Conservation (phyloP, 148 eudicot species). For the Diospyros kaki region DNA sequence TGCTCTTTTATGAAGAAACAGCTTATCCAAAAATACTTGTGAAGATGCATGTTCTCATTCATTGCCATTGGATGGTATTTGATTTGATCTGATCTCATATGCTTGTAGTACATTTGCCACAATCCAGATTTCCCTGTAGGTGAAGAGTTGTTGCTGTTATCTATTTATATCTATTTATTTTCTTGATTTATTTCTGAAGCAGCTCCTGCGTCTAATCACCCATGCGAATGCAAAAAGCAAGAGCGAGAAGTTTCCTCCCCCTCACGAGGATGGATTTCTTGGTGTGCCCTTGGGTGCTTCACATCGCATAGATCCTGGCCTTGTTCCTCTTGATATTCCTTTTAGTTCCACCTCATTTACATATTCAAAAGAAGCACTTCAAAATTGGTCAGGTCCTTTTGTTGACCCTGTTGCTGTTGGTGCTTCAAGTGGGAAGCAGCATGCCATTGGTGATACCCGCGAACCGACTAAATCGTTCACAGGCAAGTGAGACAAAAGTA, state of each 20-base stretch:
- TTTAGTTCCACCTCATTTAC: slow-evolving; percentile 68
- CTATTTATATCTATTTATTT: too few relatives aligned
- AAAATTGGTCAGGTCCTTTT: slow-evolving; percentile 78
- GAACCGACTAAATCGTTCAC: too few relatives aligned
- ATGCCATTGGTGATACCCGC: background rate
- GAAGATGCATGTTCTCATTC: too few relatives aligned
- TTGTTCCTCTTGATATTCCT: slow-evolving; percentile 32
- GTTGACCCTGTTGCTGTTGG: slow-evolving; percentile 39
- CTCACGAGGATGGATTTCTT: slow-evolving; percentile 73
- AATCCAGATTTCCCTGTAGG: too few relatives aligned
- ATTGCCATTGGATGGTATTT: too few relatives aligned
- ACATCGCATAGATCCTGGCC: slow-evolving; percentile 39
- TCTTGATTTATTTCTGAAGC: slow-evolving; percentile 10
- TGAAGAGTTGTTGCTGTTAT: too few relatives aligned
- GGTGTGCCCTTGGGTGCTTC: slow-evolving; percentile 57
- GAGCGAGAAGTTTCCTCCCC: slow-evolving; percentile 88
- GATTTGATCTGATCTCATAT: too few relatives aligned
- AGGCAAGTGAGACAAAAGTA: too few relatives aligned
- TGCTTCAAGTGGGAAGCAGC: slow-evolving; percentile 42
- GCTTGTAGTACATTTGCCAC: too few relatives aligned
- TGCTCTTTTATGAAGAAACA: too few relatives aligned
- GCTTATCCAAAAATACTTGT: too few relatives aligned
- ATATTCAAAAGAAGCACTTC: slow-evolving; percentile 43
- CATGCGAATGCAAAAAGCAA: slow-evolving; percentile 82
- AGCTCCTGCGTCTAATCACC: slow-evolving; percentile 66